Evolutionary conservation across 1,139 yeast genomes (phyloP).

Genomic region (Geotrichum histeridarum): DNA sequence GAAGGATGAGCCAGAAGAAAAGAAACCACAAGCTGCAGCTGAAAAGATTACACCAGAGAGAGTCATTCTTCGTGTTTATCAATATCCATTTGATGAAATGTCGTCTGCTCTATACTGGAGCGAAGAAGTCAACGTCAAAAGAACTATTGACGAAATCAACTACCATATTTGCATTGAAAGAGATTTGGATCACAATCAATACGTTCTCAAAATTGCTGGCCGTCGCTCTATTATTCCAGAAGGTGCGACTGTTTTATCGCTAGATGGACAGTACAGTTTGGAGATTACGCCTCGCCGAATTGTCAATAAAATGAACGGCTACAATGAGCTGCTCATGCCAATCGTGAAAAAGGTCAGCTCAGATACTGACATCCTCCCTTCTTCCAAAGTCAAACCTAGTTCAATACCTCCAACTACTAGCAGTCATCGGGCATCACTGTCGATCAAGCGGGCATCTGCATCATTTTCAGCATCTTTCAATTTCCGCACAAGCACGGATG

Average conservation of each 20-base stretch:
- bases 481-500: conserved; percentile 7
- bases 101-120: conserved; percentile 34
- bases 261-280: conserved; percentile 27
- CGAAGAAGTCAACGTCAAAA: conserved; percentile 24
- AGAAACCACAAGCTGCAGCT: conserved; percentile 8
- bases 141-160: conserved; percentile 29
- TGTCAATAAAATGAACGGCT: conserved; percentile 31
- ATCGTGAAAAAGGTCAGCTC: conserved; percentile 5
- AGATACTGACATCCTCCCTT: background rate
- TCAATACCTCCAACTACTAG: background rate
- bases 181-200: conserved; percentile 35
- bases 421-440: conserved; percentile 12
- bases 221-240: conserved; percentile 22
- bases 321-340: conserved; percentile 18
- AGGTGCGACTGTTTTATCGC: conserved; percentile 19
- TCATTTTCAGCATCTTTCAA: conserved; percentile 12
- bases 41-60: conserved; percentile 14
- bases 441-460: conserved; percentile 12
- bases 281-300: conserved; percentile 34
- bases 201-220: conserved; percentile 36
- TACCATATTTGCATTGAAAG: conserved; percentile 35
- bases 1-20: background rate
- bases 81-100: conserved; percentile 37
- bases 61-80: conserved; percentile 29
- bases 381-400: background rate